A percentile compares a stretch with the other conserved stretches of the same genome.
Evolutionary conservation across 202 grass and related monocot genomes (phyloP).

Genomic region (Brachypodium distachyon): DNA sequence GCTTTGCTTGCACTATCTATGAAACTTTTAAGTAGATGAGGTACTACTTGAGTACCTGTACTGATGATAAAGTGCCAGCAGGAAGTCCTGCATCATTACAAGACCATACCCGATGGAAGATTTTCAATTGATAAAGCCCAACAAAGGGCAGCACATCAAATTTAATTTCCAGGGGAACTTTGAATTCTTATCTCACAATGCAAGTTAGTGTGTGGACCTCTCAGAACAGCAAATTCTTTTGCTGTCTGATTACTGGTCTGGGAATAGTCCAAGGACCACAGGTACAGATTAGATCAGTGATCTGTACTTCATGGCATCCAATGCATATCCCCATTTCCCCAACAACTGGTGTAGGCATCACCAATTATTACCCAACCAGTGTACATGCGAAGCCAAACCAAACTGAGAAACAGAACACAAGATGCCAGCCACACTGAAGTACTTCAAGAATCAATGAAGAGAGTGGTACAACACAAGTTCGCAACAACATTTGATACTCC

Average conservation of each 20-base stretch:
- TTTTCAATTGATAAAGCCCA: neutral
- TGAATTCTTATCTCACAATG: neutral
- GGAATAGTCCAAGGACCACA: slow-evolving; percentile 29
- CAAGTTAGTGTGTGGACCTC: slow-evolving; percentile 4
- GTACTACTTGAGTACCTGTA: neutral
- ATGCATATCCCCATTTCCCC: slow-evolving; percentile 29
- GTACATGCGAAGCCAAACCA: slow-evolving; percentile 3
- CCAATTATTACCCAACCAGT: slow-evolving; percentile 22
- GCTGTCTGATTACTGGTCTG: slow-evolving; percentile 18
- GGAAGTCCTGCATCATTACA: neutral
- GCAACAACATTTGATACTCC: neutral
- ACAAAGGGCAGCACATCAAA: neutral
- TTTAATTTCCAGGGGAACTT: neutral
- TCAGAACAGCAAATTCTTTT: neutral
- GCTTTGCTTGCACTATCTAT: slow-evolving; percentile 7
- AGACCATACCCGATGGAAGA: slow-evolving; percentile 1
- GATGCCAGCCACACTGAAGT: slow-evolving; percentile 9
- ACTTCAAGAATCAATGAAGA: slow-evolving; percentile 18
- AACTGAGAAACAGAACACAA: neutral
- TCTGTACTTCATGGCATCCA: slow-evolving; percentile 48
- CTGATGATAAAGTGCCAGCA: slow-evolving; percentile 2
- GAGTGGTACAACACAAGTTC: slow-evolving; percentile 10
- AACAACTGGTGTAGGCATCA: slow-evolving; percentile 19
- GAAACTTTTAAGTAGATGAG: slow-evolving; percentile 4
- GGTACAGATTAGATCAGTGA: slow-evolving; percentile 10